Base-by-base conservation (phyloP, 129 eudicot genomes). In the Saposhnikovia divaricata region DNA sequence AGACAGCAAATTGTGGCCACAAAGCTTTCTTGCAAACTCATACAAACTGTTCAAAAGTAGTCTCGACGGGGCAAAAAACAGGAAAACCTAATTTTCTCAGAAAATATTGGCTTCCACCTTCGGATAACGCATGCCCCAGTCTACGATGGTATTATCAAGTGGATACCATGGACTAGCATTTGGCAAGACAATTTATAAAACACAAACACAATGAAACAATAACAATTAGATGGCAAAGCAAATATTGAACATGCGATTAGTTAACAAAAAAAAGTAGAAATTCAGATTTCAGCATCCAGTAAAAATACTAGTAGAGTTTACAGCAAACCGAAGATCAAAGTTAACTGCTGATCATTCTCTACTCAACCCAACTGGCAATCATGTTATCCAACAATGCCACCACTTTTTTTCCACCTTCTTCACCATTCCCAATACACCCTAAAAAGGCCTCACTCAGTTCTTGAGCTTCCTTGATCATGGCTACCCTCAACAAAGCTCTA, bases 391-490 rank as follows among this genome's bases (percentile, higher is more conserved):
- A 80, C 46, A 84, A 45, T 50, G 53, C 76, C 53, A 77, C 75
- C 79, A 84, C 66, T 19, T 80, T 27, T 75, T 74, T 38, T 72
- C 23, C 50, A 55, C 79, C 79, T 13, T 19, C 73, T 48, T 42
- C 73, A 48, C 57, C 81, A 45, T 68, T 25, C 19, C 44, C 34
- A 39, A 71, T 10, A 68, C 76, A 38, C 19, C 68, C 45, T 80
- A 80, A 76, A 38, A 61, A n/a, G 1, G 71, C 84, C n/a, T 78
- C 78, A 44, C 59, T 84, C 53, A 84, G 11, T 45, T 80, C 84
- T 73, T 75, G 80, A 9, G 84, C 84, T 57, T 84, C 87, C 81
- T 65, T 80, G 77, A 84, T 79, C 79, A 83, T 84, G 37, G 87
- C 87, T 75, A 77, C 87, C 77, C 82, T 71, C 81, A 84, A 55